Base-by-base conservation (phyloP, 306 rosid species). In the Elaeagnus macrophylla region DNA sequence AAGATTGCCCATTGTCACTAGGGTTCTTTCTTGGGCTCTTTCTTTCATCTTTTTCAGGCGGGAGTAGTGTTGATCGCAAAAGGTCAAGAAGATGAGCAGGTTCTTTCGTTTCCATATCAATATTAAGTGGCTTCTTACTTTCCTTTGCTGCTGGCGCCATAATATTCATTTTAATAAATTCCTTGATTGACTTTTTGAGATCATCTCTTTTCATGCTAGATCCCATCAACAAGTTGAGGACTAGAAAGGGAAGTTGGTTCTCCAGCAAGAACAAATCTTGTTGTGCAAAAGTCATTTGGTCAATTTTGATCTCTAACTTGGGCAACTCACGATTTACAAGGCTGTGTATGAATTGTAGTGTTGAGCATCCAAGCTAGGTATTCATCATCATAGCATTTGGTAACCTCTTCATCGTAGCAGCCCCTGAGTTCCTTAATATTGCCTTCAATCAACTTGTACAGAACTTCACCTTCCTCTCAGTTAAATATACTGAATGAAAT, bases 231-330 rank as follows among this genome's bases (percentile, higher is more conserved):
- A 52, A n/a, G 6, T 41, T 12, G 39, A 63, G 70, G 6, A 57
- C 61, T 9, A 20, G 2, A n/a, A 18, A 63, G 7, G 75, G 70
- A 44, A 70, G 37, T 52, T 63, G 70, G 17, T 70, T 70, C 54
- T 70, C 75, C 19, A 70, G 65, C 65, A 70, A 51, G 51, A 70
- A 57, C 49, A 57, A 46, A 35, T 70, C 75, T 12, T 62, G 55
- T 13, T 46, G 51, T 0, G 32, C 13, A 11, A 60, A 45, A 20
- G 42, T 48, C 1, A 38, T 7, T 8, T 48, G 56, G 5, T 67
- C 66, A 0, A 5, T 3, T 25, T 67, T 60, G 19, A 67, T 19
- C 5, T n/a, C 5, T 7, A 48, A 9, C 0, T 15, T 5, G 1
- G 37, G 5, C 18, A 17, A 0, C 0, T 43, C 5, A 3, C 10